Conservation (phyloP, 768 basidiomycete genomes). For the Auricularia auricula-judae region DNA sequence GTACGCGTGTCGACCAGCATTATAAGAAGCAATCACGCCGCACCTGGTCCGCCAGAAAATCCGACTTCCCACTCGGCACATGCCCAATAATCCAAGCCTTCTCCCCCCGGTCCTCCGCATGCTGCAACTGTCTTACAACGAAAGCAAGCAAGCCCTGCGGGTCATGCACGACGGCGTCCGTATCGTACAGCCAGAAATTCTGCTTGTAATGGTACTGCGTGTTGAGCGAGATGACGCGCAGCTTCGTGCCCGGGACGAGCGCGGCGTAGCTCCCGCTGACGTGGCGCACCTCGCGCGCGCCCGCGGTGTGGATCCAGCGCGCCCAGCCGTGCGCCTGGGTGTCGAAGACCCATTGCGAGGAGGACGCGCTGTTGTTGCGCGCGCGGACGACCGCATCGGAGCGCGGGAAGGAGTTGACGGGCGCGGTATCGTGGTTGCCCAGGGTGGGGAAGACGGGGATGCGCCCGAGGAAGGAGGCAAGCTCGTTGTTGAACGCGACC, state of each 20-base stretch:
- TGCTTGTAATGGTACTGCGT: constrained; percentile 52
- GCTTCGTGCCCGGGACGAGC: constrained; percentile 35
- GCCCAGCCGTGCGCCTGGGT: constrained; percentile 39
- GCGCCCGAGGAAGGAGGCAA: constrained; percentile 27
- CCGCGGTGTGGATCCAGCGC: constrained; percentile 36
- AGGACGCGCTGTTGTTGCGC: constrained; percentile 24
- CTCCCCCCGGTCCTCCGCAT: constrained; percentile 47
- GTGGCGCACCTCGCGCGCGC: constrained; percentile 32
- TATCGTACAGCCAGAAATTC: constrained; percentile 55
- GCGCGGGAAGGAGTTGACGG: constrained; percentile 48
- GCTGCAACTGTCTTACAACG: constrained; percentile 40
- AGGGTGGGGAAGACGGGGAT: constrained; percentile 37
- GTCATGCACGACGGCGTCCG: constrained; percentile 31
- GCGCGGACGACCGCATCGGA: not conserved
- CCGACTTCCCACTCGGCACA: constrained; percentile 40
- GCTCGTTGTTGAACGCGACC: constrained; percentile 34
- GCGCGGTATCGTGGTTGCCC: constrained; percentile 40
- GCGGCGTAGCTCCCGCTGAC: constrained; percentile 45
- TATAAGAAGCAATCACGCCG: not conserved
- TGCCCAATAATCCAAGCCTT: constrained; percentile 54
- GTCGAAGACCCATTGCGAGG: constrained; percentile 47
- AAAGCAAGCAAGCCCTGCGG: constrained; percentile 52
- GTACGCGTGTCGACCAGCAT: not conserved
- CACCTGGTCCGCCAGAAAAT: constrained; percentile 43
- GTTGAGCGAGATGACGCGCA: constrained; percentile 48